A percentile compares a stretch with the other conserved stretches of the same genome.
Evolutionary conservation across 2,329 filamentous ascomycete genomes (phyloP).

Genomic region (Sporothrix luriei): DNA sequence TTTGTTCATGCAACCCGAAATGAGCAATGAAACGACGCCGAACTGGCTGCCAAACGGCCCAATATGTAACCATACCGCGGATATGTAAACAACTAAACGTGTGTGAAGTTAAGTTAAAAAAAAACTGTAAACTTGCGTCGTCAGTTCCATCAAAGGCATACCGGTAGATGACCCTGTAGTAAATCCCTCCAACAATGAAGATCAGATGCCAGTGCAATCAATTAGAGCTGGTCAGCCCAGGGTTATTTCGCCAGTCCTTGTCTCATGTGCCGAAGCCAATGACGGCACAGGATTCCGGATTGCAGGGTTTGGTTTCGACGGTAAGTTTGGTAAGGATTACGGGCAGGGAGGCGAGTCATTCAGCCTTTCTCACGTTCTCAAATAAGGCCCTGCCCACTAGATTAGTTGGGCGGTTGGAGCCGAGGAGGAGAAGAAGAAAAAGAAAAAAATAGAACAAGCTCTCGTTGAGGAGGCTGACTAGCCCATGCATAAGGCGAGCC

Average conservation of each 20-base stretch:
- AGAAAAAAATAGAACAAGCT: conserved; percentile 1
- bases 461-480: background rate
- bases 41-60: background rate
- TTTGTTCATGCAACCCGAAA: background rate
- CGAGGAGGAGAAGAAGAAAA: background rate
- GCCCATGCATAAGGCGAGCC: background rate
- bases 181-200: background rate
- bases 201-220: conserved; percentile 9
- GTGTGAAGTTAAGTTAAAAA: background rate
- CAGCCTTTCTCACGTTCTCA: conserved; percentile 21
- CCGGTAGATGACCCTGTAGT: background rate
- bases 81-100: background rate
- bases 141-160: too few species aligned
- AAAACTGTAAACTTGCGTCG: background rate
- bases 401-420: background rate
- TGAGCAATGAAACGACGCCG: conserved; percentile 12
- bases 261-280: conserved; percentile 23
- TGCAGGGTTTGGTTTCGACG: background rate
- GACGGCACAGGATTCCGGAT: background rate
- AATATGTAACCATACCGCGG: background rate
- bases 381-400: background rate
- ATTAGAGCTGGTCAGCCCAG: conserved; percentile 1
- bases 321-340: conserved; percentile 5
- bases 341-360: conserved; percentile 1
- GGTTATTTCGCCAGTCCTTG: background rate